Evolutionary conservation across 169 alveolate genomes (phyloP).

Genomic region (Sarcocystis neurona): DNA sequence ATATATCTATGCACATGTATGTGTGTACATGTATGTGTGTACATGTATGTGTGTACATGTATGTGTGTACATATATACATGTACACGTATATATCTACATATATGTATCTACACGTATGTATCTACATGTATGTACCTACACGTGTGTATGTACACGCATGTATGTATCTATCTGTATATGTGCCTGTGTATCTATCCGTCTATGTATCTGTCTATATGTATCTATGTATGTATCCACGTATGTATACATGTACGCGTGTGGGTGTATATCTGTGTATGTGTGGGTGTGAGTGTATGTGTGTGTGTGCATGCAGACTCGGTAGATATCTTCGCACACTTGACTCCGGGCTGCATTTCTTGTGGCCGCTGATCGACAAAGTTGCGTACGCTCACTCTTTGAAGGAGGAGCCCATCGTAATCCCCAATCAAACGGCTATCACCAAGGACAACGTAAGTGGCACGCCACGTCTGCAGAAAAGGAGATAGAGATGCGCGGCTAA

Average conservation of each 20-base stretch:
- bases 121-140: not conserved
- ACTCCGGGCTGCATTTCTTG: constrained; percentile 91
- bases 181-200: not conserved
- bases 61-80: not conserved
- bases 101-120: not conserved
- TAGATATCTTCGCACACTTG: constrained; percentile 81
- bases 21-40: not conserved
- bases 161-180: not conserved
- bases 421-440: constrained; percentile 94
- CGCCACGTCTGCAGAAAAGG: not conserved
- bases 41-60: not conserved
- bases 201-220: constrained; percentile 2
- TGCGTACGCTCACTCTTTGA: constrained; percentile 91
- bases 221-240: not conserved
- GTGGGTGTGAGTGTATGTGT: not conserved
- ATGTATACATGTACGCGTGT: not conserved
- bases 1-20: not conserved
- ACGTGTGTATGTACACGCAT: not conserved
- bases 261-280: not conserved
- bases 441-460: constrained; percentile 87
- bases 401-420: constrained; percentile 91
- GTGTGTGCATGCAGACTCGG: constrained; percentile 79
- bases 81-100: not conserved
- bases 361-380: constrained; percentile 89
- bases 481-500: not conserved